Base-by-base conservation (phyloP, 371 early-diverging fungal species). In the Mucor indicus region DNA sequence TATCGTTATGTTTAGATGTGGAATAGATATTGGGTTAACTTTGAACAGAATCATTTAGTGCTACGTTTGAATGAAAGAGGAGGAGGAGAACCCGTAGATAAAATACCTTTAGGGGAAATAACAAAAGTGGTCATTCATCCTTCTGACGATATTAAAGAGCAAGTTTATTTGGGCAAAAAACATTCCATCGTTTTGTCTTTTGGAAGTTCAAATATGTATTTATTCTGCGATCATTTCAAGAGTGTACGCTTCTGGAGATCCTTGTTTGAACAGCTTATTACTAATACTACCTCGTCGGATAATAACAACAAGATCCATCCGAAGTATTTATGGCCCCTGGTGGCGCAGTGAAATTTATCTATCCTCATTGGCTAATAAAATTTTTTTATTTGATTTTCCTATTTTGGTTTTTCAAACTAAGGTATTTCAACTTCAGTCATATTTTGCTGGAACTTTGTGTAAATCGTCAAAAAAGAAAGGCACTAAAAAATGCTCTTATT, bases 221-320 rank as follows among this genome's bases (percentile, higher is more conserved):
- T 55, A 12, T 55, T 55, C 38, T 42, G 37, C 13, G 55, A 55
- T 23, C 19, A 38, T 32, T 44, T 25, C 21, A 38, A 43, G 22
- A 55, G 55, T n/a, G 16, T 55, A 9, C 37, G 55, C 12, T 55
- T 31, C 27, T 55, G 55, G 55, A 48, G 49, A 16, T 55, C 38
- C 12, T 15, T 55, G 25, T 23, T 56, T 15, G 50, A 56, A 16
- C 50, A 50, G n/a, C n/a, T n/a, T n/a, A n/a, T n/a, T n/a, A 42
- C 27, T 29, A 19, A 22, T 11, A 29, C 29, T 29, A 29, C 7
- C 29, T 29, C 29, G 5, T 29, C 29, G 22, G 17, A 38, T 2
- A 16, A 13, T 11, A 30, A 22, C 8, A 40, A 40, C 23, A 31
- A 29, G 24, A 49, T 41, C 33, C 32, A 24, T 3, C 27, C 41